These are phyloP conservation scores for Maudiozyma saulgeensis DNA, from an alignment of 805 yeast species.

Conservation along the genomic window DNA sequence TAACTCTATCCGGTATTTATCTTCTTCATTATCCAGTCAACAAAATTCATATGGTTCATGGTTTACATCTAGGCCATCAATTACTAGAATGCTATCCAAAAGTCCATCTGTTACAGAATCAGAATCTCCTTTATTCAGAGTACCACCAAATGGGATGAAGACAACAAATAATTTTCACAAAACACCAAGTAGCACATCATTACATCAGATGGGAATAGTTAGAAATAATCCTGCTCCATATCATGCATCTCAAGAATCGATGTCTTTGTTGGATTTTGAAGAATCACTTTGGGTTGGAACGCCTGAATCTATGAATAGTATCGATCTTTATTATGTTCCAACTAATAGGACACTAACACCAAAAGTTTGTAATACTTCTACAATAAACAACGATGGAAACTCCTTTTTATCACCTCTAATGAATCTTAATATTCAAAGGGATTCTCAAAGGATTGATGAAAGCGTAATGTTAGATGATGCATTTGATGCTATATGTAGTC, in stretches of 20 bases:
- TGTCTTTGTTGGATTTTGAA: slow-evolving; percentile 30
- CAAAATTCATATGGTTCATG: slow-evolving; percentile 28
- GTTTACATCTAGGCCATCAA: slow-evolving; percentile 23
- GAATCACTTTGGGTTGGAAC: slow-evolving; percentile 35
- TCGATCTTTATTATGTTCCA: not conserved
- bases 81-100: slow-evolving; percentile 14
- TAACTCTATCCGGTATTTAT: slow-evolving; percentile 31
- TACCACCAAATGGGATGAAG: slow-evolving; percentile 8
- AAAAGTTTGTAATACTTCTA: not conserved
- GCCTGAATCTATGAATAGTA: slow-evolving; percentile 19
- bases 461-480: slow-evolving; percentile 22
- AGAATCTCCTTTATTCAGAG: slow-evolving; percentile 16
- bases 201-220: slow-evolving; percentile 16
- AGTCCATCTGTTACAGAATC: slow-evolving; percentile 18
- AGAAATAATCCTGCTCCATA: slow-evolving; percentile 8
- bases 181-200: slow-evolving; percentile 22
- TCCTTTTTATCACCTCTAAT: slow-evolving; percentile 3
- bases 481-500: slow-evolving; percentile 15
- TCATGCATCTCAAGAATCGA: slow-evolving; percentile 30
- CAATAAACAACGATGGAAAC: no score
- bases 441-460: slow-evolving; percentile 22
- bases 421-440: slow-evolving; percentile 16
- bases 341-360: slow-evolving; percentile 2
- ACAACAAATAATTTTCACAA: slow-evolving; percentile 10
- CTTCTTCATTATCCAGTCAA: slow-evolving; percentile 32